Conservation (phyloP, 73 alveolate genomes). For the Stentor roeselii region DNA sequence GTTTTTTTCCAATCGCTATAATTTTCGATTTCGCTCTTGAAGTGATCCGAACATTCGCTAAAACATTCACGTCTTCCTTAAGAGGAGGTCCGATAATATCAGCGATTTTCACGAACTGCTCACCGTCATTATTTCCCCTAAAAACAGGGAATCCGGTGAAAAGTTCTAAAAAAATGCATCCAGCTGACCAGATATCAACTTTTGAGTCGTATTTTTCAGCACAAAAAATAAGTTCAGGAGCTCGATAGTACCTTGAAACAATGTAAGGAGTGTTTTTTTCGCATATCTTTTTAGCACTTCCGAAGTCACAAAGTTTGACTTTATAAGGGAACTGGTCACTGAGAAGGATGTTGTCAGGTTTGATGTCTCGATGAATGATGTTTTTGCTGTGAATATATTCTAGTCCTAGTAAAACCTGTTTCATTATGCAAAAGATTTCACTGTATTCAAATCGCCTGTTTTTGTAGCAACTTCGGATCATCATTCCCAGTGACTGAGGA, state of each 20-base stretch:
- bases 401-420: constrained; percentile 47
- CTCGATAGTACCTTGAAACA: constrained; percentile 80
- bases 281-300: constrained; percentile 55
- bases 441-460: not conserved
- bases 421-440: constrained; percentile 41
- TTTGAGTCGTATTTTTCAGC: constrained; percentile 49
- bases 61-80: constrained; percentile 25
- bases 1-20: not conserved
- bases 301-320: constrained; percentile 78
- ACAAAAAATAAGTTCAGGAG: constrained; percentile 78
- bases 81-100: constrained; percentile 30
- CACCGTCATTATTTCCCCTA: constrained; percentile 86
- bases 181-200: constrained; percentile 92
- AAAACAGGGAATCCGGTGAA: constrained; percentile 67
- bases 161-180: constrained; percentile 85
- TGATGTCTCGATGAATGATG: constrained; percentile 62
- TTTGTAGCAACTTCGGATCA: not conserved
- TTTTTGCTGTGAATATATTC: constrained; percentile 33
- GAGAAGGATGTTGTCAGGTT: constrained; percentile 59
- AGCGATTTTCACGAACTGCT: constrained; percentile 31
- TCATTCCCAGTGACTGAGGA: constrained; percentile 74
- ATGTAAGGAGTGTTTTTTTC: constrained; percentile 72
- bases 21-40: not conserved
- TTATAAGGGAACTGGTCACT: constrained; percentile 30
- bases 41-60: not conserved